These are phyloP conservation scores for Melocanna baccifera DNA, from an alignment of 176 grass and related monocot species.

Conservation along the genomic window DNA sequence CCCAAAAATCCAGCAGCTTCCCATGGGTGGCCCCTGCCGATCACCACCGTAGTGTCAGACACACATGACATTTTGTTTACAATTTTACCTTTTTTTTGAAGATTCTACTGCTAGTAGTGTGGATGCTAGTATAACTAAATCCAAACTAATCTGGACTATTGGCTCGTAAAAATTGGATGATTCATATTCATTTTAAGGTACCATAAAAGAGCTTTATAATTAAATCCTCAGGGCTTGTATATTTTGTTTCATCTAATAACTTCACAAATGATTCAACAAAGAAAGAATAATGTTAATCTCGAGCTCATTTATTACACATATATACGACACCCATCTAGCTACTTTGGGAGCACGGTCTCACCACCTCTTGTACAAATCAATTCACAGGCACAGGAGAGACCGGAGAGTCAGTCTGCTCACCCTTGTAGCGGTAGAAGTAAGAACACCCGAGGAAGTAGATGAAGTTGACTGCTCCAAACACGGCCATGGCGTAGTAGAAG, in stretches of 20 bases:
- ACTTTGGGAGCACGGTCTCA: not conserved
- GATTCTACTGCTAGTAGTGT: too few species aligned
- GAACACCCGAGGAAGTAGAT: slow-evolving; percentile 41
- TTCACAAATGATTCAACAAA: not conserved
- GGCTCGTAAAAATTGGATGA: too few species aligned
- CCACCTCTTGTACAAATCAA: not conserved
- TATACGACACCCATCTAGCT: not conserved
- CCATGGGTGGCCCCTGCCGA: too few species aligned
- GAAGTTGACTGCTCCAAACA: slow-evolving; percentile 27
- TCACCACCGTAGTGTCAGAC: too few species aligned
- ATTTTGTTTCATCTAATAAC: not conserved
- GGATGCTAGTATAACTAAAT: too few species aligned
- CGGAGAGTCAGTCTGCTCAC: not conserved
- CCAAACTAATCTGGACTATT: too few species aligned
- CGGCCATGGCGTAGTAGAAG: slow-evolving; percentile 48
- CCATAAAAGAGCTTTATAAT: not conserved
- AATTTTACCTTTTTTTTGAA: too few species aligned
- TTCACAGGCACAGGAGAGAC: not conserved
- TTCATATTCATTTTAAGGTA: too few species aligned
- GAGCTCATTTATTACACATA: too few species aligned
- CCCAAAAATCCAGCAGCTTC: too few species aligned
- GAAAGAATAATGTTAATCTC: too few species aligned
- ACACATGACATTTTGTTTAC: too few species aligned
- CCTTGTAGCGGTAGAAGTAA: slow-evolving; percentile 51
- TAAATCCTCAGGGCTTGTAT: not conserved